Base-by-base conservation (phyloP, 331 rosid species). In the Cydonia oblonga region DNA sequence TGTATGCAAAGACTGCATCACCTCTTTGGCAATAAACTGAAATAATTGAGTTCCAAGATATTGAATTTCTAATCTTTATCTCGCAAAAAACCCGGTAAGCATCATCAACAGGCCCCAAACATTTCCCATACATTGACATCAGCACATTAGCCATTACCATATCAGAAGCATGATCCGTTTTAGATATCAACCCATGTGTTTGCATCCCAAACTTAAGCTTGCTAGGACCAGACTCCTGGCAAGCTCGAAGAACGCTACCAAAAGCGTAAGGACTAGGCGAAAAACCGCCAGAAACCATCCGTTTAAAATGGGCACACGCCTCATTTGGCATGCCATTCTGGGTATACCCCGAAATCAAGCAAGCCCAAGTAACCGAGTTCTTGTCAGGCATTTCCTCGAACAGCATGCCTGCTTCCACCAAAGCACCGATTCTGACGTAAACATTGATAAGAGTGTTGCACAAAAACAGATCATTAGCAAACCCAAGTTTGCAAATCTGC, bases 1-100 rank as follows among this genome's bases (percentile, higher is more conserved):
- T 73, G 69, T 87, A 88, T 74, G 90, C 90, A 72, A 83, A 86
- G 75, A 76, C 61, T 68, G 86, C 79, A 83, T 90, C 88, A 32
- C 90, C 93, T 80, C 85, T 84, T 18, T 80, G 90, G 66, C 90
- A 86, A 76, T 84, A 92, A 52, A 84, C 90, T 1, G 98, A 90
- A 82, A 92, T 86, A 68, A 92, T 84, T 61, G 93, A 87, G 84
- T 90, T 92, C 98, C 97, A 92, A 3, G 98, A 87, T 46, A 76
- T 67, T 44, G 86, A 87, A 79, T 80, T 88, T 72, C 75, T 82
- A 14, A 80, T 32, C 62, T 70, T 28, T 22, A 83, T 81, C 71
- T 86, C 89, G 52, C 86, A 76, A 69, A 92, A 92, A 80, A 84
- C 84, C 64, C 73, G 82, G 42, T 70, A 86, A 58, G 97, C 92